Base-by-base conservation (phyloP, 116 monocot species). In the Posidonia oceanica region DNA sequence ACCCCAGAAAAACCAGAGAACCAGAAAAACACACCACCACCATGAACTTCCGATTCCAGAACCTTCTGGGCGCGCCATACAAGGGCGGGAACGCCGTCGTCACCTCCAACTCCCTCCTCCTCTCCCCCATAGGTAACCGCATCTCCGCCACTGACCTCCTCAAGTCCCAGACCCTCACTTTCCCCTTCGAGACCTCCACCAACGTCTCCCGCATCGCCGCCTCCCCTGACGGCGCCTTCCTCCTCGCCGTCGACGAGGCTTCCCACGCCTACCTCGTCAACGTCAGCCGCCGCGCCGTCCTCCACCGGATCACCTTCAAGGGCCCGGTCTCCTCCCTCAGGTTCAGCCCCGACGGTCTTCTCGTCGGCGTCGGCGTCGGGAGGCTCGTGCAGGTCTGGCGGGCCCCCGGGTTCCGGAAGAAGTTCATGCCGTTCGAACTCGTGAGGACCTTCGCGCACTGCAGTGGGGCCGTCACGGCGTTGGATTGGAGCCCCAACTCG, bases 11-110 rank as follows among this genome's bases (percentile, higher is more conserved):
- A 42, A 42, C 8, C 29, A 42, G 8, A 42, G 42, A 42, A 42
- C 42, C 4, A 42, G 42, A 42, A 42, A 44, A 44, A 44, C 8
- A 48, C 12, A 48, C 48, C 48, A 12, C 48, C 48, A 12, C 48
- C 12, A 95, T 97, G 97, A 91, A 97, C 52, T 93, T 89, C 71
- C 83, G 93, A 14, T 99, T 99, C 81, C 99, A 93, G 57, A 99
- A 99, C 61, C 90, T 99, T 29, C 83, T 93, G 14, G 99, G 93
- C 23, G 99, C 87, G 1, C 93, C 99, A 0, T 93, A 90, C 80
- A 78, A 93, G 36, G 99, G 99, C 8, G 99, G 99, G 18, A 84
- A 90, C 78, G 93, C 59, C 53, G 86, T 87, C 16, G 68, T 99
- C 16, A 18, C 84, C 17, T 80, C 71, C 1, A 70, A 86, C 71